A percentile compares a stretch with the other conserved stretches of the same genome.
Evolutionary conservation across 1,284 basidiomycete species (phyloP).

Genomic region (Malassezia obtusa): DNA sequence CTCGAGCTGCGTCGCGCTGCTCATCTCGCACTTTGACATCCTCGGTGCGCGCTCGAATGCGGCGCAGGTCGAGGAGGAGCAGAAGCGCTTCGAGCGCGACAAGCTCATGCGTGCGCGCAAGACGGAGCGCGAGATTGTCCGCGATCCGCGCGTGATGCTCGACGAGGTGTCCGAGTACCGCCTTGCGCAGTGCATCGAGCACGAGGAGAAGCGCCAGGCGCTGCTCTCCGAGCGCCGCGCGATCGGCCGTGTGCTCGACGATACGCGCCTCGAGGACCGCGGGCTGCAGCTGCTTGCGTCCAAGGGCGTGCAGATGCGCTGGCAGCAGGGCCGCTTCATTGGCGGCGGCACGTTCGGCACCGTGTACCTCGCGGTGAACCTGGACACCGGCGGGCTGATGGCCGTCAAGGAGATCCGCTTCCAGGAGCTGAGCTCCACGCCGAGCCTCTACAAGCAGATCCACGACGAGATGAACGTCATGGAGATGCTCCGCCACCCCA

Average conservation of each 20-base stretch:
- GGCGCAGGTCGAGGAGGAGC: conserved; percentile 39
- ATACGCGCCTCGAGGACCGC: conserved; percentile 43
- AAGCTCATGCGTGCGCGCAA: conserved; percentile 24
- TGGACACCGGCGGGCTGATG: conserved; percentile 93
- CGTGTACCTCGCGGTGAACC: conserved; percentile 94
- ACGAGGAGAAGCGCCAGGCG: conserved; percentile 36
- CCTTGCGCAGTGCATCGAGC: conserved; percentile 29
- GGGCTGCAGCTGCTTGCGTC: conserved; percentile 50
- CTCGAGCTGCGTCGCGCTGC: conserved; percentile 86
- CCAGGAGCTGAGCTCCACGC: conserved; percentile 69
- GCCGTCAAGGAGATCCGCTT: conserved; percentile 99
- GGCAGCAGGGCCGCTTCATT: conserved; percentile 98
- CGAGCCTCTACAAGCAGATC: conserved; percentile 66
- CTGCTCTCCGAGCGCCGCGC: conserved; percentile 36
- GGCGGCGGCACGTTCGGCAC: conserved; percentile 78
- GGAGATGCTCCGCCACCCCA: conserved; percentile 96
- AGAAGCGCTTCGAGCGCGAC: conserved; percentile 36
- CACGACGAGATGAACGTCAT: conserved; percentile 95
- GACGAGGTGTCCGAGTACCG: conserved; percentile 34
- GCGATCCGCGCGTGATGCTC: conserved; percentile 15
- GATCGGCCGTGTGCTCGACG: conserved; percentile 44
- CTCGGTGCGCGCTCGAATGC: conserved; percentile 48
- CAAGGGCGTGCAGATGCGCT: conserved; percentile 89
- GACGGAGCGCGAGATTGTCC: conserved; percentile 37
- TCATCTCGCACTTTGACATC: conserved; percentile 96